Conservation (phyloP, 1,284 basidiomycete genomes). For the Prillingera fragicola region DNA sequence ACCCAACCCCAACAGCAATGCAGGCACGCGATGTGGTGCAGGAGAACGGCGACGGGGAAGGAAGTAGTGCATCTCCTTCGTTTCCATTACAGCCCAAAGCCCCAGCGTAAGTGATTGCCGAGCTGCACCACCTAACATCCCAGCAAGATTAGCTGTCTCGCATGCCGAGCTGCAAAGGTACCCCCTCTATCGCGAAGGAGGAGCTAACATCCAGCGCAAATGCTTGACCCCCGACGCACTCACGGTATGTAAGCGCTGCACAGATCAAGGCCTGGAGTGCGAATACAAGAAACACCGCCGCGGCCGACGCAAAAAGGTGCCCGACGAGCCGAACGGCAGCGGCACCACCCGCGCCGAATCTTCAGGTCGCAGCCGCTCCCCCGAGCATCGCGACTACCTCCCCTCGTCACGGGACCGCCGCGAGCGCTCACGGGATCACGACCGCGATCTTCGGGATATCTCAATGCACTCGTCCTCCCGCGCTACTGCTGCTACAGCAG, state of each 20-base stretch:
- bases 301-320: conserved; percentile 20
- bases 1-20: too few relatives aligned
- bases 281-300: conserved; percentile 28
- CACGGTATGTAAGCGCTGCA: conserved; percentile 24
- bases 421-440: not conserved
- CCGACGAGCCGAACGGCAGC: conserved; percentile 3
- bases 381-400: not conserved
- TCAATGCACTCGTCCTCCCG: not conserved
- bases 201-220: conserved; percentile 18
- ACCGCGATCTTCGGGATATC: conserved; percentile 1
- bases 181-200: too few relatives aligned
- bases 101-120: too few relatives aligned
- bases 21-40: too few relatives aligned
- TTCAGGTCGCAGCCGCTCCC: not conserved
- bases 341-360: not conserved
- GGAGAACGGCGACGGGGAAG: too few relatives aligned
- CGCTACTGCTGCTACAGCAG: not conserved
- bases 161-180: conserved; percentile 29
- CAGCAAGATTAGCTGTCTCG: conserved; percentile 26
- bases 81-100: too few relatives aligned
- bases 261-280: conserved; percentile 22
- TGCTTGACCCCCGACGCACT: conserved; percentile 23
- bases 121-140: too few relatives aligned
- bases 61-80: too few relatives aligned
- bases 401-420: conserved; percentile 5